These are phyloP conservation scores for Termitomyces sp. DNA, from an alignment of 768 basidiomycete species.

Conservation along the genomic window DNA sequence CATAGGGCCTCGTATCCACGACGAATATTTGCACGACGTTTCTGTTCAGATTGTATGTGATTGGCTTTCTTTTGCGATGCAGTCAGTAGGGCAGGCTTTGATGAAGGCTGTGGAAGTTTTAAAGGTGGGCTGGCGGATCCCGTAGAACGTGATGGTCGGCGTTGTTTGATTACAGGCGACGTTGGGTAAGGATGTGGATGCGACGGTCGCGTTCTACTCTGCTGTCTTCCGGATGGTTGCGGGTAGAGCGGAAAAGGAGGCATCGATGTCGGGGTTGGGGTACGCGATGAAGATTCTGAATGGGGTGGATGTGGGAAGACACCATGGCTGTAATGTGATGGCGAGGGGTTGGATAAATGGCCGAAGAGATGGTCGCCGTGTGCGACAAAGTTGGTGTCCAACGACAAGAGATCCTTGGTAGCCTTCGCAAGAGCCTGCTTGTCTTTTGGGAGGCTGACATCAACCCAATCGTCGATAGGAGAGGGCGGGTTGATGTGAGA, in stretches of 20 bases:
- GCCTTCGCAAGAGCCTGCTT: constrained; percentile 71
- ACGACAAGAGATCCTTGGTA: constrained; percentile 79
- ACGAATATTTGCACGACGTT: constrained; percentile 87
- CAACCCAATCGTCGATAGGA: constrained; percentile 42
- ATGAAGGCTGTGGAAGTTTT: constrained; percentile 10
- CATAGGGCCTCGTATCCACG: constrained; percentile 88
- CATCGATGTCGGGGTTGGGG: constrained; percentile 18
- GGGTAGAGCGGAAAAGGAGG: constrained; percentile 15
- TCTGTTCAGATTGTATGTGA: constrained; percentile 93
- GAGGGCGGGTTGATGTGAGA: constrained; percentile 43
- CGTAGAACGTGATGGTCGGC: constrained; percentile 4
- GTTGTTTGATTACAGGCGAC: constrained; percentile 7
- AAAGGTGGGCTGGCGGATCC: constrained; percentile 4
- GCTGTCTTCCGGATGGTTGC: constrained; percentile 8
- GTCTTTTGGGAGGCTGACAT: constrained; percentile 42
- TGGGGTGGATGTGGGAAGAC: constrained; percentile 9
- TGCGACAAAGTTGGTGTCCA: constrained; percentile 37
- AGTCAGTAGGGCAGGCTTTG: constrained; percentile 57
- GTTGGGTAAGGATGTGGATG: constrained; percentile 18
- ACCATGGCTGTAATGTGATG: constrained; percentile 8
- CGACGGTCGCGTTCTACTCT: constrained; percentile 9
- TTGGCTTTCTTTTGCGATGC: constrained; percentile 90
- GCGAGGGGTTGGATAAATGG: constrained; percentile 7
- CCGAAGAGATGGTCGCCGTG: constrained; percentile 6
- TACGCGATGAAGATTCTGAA: constrained; percentile 20